Base-by-base conservation (phyloP, 2,329 filamentous ascomycete genomes). In the Alternaria burnsii region DNA sequence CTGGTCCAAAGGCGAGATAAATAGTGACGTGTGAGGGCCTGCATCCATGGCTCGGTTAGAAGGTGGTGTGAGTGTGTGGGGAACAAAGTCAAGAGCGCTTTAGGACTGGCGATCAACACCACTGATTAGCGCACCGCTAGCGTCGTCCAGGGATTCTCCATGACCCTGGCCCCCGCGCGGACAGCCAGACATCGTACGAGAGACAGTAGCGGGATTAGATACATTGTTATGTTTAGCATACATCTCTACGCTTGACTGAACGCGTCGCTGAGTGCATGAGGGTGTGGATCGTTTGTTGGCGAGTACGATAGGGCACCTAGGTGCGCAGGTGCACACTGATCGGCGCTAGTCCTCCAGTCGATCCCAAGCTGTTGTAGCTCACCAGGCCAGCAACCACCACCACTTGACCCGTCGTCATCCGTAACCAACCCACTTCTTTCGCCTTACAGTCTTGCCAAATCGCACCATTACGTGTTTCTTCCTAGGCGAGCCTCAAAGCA, bases 101-200 rank as follows among this genome's bases (percentile, higher is more conserved):
- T 38, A 34, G 68, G 62, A 62, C 36, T 60, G 61, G 54, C 61
- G 54, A 61, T 59, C 58, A 50, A 32, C 46, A 38, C 62, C 52
- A 60, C 52, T 20, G 58, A 62, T 42, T 67, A 62, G 59, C 66
- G 58, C 52, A 52, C 47, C 43, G 51, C 56, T 65, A 68, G 53
- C 44, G 51, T 55, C 55, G 28, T 41, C 26, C 56, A 61, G 54
- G 63, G 63, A 65, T 64, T 48, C 47, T 58, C 40, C 59, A 34
- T 44, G 46, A 63, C 68, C 68, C 68, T 63, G 68, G 68, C 54
- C 68, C 68, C 68, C 61, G 57, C 62, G 56, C 58, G 43, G 52
- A 61, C 28, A 44, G 42, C 14, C 46, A 50, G 22, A 20, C 32
- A 50, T 58, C 54, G 58, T 63, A 59, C 61, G 53, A 59, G 53